phyloP scores from a whole-genome alignment of 2,329 filamentous ascomycete genomes.

The Hypoxylon sp. region DNA sequence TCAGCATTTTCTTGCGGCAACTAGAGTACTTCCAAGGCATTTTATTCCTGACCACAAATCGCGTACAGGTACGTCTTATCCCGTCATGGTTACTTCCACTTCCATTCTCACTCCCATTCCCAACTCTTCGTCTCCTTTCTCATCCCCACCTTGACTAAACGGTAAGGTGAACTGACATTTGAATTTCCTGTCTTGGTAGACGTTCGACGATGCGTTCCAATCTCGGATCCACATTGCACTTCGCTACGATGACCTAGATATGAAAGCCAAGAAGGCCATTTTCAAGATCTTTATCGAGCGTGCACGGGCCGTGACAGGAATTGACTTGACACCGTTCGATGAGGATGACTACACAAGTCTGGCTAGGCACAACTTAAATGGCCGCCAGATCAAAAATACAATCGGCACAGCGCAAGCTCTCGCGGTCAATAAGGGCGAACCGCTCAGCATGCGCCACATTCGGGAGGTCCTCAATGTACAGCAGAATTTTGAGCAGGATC shows the following conservation, averaged over 20 bases:
- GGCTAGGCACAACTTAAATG: conserved; percentile 75
- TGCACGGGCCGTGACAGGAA: conserved; percentile 73
- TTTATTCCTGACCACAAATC: conserved; percentile 89
- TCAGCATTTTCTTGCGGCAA: conserved; percentile 87
- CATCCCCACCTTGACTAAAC: not conserved
- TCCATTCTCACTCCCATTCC: too few relatives aligned
- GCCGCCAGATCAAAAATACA: conserved; percentile 87
- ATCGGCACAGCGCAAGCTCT: conserved; percentile 87
- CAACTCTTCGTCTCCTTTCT: not conserved
- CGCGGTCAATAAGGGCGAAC: conserved; percentile 80
- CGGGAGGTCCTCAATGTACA: conserved; percentile 86
- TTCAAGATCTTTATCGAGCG: conserved; percentile 88
- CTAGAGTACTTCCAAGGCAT: conserved; percentile 95
- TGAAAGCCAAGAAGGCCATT: conserved; percentile 81
- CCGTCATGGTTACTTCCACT: not conserved
- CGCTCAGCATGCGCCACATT: conserved; percentile 84
- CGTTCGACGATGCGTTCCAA: conserved; percentile 92
- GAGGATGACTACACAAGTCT: conserved; percentile 78
- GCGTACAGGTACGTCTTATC: conserved; percentile 71
- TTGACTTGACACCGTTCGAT: conserved; percentile 72
- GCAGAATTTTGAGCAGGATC: conserved; percentile 84
- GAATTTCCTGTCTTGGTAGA: conserved; percentile 59
- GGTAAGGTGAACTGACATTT: conserved; percentile 34
- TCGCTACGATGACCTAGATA: conserved; percentile 81
- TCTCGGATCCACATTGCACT: conserved; percentile 89